Percentiles rank a stretch among this genome's conserved stretches.
phyloP scores from a whole-genome alignment of 2,329 filamentous ascomycete genomes.

The Trichoderma sp. region DNA sequence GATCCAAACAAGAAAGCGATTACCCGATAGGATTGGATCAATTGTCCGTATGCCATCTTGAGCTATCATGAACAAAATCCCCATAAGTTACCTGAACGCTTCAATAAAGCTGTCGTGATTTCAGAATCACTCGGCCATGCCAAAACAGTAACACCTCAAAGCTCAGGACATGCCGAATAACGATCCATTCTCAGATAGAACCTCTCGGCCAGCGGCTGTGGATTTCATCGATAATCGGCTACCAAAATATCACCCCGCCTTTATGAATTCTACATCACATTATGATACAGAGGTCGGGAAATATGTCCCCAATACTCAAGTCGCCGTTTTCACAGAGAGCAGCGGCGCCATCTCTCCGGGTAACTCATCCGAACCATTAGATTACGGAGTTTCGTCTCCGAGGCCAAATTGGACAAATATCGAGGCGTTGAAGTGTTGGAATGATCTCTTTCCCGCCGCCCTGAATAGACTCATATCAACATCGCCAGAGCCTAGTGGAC shows the following conservation, averaged over 20 bases:
- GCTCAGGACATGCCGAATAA: not conserved
- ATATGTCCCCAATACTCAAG: not conserved
- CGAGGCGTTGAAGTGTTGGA: not conserved
- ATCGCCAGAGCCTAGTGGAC: not conserved
- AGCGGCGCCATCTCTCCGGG: not conserved
- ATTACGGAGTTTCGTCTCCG: not conserved
- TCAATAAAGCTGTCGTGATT: not conserved
- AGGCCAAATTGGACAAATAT: not conserved
- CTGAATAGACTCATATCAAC: not conserved
- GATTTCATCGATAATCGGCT: not conserved
- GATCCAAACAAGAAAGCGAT: not conserved
- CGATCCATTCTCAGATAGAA: not conserved
- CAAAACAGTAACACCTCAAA: not conserved
- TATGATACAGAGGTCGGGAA: not conserved
- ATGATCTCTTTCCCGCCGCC: not conserved
- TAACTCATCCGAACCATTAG: not conserved
- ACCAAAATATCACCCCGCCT: not conserved
- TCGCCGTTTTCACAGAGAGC: not conserved
- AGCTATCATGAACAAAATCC: not conserved
- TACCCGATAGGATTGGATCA: not conserved
- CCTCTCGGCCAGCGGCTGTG: not conserved
- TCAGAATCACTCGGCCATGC: not conserved
- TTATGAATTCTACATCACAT: not conserved
- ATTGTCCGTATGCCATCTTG: not conserved
- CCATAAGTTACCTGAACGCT: not conserved